These are phyloP conservation scores for Phytophthora constricta DNA, from an alignment of 352 stramenopile species.

Conservation along the genomic window DNA sequence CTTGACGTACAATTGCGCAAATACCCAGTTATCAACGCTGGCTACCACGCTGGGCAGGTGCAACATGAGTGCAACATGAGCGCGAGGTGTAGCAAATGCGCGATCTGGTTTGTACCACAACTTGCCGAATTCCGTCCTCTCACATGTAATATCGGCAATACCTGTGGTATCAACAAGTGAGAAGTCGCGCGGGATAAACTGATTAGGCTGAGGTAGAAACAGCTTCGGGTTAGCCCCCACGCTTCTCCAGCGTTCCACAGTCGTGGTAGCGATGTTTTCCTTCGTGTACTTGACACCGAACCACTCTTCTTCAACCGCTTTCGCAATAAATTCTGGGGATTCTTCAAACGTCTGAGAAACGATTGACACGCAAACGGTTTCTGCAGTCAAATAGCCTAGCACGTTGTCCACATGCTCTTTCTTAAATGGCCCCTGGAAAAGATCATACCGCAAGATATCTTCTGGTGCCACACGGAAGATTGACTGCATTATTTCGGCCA, in stretches of 20 bases:
- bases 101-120: slow-evolving; percentile 73
- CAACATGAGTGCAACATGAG: slow-evolving; percentile 61
- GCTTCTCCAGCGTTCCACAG: slow-evolving; percentile 50
- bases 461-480: slow-evolving; percentile 62
- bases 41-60: slow-evolving; percentile 57
- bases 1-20: slow-evolving; percentile 67
- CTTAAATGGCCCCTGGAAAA: slow-evolving; percentile 65
- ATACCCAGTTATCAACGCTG: slow-evolving; percentile 45
- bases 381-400: slow-evolving; percentile 50
- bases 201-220: slow-evolving; percentile 63
- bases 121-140: slow-evolving; percentile 51
- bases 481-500: slow-evolving; percentile 78
- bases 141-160: slow-evolving; percentile 37
- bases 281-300: slow-evolving; percentile 67
- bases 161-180: slow-evolving; percentile 48
- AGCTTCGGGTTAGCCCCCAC: slow-evolving; percentile 48
- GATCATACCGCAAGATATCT: slow-evolving; percentile 71
- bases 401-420: slow-evolving; percentile 47
- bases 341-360: slow-evolving; percentile 54
- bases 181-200: slow-evolving; percentile 78
- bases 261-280: slow-evolving; percentile 42
- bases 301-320: slow-evolving; percentile 62
- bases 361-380: slow-evolving; percentile 61
- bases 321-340: slow-evolving; percentile 40
- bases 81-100: slow-evolving; percentile 65